Conservation (phyloP, 106 monocot species). For the Alisma plantagoaquatica region DNA sequence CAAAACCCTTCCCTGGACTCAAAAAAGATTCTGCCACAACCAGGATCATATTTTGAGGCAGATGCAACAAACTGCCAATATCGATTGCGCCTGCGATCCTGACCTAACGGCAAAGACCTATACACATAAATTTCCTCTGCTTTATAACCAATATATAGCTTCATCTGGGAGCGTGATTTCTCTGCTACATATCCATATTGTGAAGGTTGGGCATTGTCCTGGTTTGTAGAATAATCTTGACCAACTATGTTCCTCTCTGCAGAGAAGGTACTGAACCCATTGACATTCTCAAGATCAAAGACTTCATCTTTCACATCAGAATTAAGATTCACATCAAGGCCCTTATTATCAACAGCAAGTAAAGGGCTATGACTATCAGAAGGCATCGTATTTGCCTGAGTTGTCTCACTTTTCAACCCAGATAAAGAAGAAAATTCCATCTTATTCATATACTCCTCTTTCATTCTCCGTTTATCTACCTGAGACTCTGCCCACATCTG, state of each 20-base stretch:
- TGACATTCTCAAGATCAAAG: constrained; percentile 18
- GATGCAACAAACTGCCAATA: constrained; percentile 96
- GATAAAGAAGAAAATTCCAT: constrained; percentile 38
- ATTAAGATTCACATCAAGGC: constrained; percentile 25
- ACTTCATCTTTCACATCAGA: constrained; percentile 24
- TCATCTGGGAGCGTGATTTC: constrained; percentile 77
- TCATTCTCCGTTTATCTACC: constrained; percentile 83
- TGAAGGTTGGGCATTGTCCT: constrained; percentile 33
- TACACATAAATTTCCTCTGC: constrained; percentile 93
- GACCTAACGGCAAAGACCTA: constrained; percentile 86
- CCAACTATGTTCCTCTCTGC: constrained; percentile 37
- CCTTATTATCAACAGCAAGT: constrained; percentile 25
- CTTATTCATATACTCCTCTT: constrained; percentile 67
- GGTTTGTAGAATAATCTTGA: constrained; percentile 39
- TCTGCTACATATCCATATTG: constrained; percentile 64
- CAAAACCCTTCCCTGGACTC: constrained; percentile 84
- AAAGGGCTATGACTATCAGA: constrained; percentile 42
- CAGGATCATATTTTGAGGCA: constrained; percentile 82
- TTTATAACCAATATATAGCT: constrained; percentile 77
- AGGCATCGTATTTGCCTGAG: constrained; percentile 20
- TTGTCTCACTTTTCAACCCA: constrained; percentile 37
- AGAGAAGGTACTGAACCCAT: constrained; percentile 20
- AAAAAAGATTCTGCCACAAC: constrained; percentile 89
- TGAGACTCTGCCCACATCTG: constrained; percentile 98
- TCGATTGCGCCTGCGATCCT: constrained; percentile 89